Conservation (phyloP, 73 alveolate species). For the Tetrahymena malaccensis region DNA sequence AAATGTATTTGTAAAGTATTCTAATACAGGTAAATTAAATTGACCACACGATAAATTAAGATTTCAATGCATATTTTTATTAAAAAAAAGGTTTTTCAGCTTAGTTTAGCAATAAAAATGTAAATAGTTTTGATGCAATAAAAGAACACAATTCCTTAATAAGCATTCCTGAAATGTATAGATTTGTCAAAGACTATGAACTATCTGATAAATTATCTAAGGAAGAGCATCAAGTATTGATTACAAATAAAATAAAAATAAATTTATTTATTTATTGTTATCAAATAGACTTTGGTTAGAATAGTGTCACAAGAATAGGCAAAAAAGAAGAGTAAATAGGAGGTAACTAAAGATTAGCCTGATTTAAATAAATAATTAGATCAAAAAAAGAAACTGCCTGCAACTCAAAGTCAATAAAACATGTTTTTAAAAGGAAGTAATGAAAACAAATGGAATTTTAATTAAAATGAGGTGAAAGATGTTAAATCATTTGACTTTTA, state of each 20-base stretch:
- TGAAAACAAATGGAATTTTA: neutral
- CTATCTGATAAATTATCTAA: slow-evolving; percentile 34
- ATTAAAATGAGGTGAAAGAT: neutral
- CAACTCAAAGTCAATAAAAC: neutral
- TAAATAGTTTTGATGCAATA: slow-evolving; percentile 47
- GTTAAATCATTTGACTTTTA: neutral
- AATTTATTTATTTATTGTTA: neutral
- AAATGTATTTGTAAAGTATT: slow-evolving; percentile 52
- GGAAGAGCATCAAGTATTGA: slow-evolving; percentile 41
- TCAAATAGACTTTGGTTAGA: slow-evolving; percentile 7
- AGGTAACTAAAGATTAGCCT: neutral
- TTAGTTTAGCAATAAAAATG: slow-evolving; percentile 37
- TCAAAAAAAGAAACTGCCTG: neutral
- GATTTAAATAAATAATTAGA: neutral
- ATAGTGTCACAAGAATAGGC: neutral
- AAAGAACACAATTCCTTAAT: slow-evolving; percentile 47
- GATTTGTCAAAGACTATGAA: slow-evolving; percentile 58
- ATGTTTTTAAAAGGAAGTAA: neutral
- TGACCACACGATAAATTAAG: neutral
- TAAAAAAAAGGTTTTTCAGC: neutral
- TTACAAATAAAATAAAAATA: neutral
- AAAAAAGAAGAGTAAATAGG: neutral
- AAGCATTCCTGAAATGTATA: slow-evolving; percentile 58
- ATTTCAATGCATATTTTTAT: neutral
- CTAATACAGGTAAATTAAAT: slow-evolving; percentile 44